phyloP scores from a whole-genome alignment of 768 basidiomycete genomes.

The Hysterangium stoloniferum region DNA sequence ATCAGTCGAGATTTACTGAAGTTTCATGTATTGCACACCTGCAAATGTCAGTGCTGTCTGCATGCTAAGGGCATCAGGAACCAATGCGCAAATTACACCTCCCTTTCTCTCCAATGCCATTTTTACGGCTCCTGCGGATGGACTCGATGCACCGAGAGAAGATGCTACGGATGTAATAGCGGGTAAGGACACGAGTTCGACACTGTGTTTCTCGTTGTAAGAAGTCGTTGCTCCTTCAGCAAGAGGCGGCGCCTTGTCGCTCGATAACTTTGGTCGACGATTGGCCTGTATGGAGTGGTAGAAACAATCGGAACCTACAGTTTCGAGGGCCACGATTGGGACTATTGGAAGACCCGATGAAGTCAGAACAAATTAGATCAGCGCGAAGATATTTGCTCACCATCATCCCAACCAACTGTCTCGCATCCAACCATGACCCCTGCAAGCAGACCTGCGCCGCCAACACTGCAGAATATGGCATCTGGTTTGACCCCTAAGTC shows the following conservation, averaged over 20 bases:
- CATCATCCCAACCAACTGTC: slow-evolving; percentile 57
- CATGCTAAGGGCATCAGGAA: slow-evolving; percentile 68
- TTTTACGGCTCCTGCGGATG: slow-evolving; percentile 52
- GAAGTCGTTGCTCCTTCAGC: slow-evolving; percentile 37
- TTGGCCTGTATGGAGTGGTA: slow-evolving; percentile 60
- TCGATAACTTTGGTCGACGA: slow-evolving; percentile 20
- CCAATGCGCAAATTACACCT: slow-evolving; percentile 46
- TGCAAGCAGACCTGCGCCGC: slow-evolving; percentile 64
- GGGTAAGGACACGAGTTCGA: slow-evolving; percentile 51
- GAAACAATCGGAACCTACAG: slow-evolving; percentile 67
- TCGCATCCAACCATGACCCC: slow-evolving; percentile 66
- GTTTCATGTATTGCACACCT: slow-evolving; percentile 33
- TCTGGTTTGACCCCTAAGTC: slow-evolving; percentile 53
- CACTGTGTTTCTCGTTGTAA: slow-evolving; percentile 33
- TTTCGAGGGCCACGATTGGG: slow-evolving; percentile 60
- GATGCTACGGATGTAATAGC: slow-evolving; percentile 56
- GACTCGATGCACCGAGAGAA: slow-evolving; percentile 64
- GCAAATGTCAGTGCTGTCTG: slow-evolving; percentile 46
- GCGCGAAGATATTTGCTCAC: slow-evolving; percentile 29
- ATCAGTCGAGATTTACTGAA: background rate
- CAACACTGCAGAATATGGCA: slow-evolving; percentile 72
- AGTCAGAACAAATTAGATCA: background rate
- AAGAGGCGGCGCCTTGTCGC: slow-evolving; percentile 26
- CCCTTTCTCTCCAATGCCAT: slow-evolving; percentile 58
- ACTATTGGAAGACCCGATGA: slow-evolving; percentile 30